These are phyloP conservation scores for Cladophialophora exuberans DNA, from an alignment of 2,329 filamentous ascomycete species.

Conservation along the genomic window DNA sequence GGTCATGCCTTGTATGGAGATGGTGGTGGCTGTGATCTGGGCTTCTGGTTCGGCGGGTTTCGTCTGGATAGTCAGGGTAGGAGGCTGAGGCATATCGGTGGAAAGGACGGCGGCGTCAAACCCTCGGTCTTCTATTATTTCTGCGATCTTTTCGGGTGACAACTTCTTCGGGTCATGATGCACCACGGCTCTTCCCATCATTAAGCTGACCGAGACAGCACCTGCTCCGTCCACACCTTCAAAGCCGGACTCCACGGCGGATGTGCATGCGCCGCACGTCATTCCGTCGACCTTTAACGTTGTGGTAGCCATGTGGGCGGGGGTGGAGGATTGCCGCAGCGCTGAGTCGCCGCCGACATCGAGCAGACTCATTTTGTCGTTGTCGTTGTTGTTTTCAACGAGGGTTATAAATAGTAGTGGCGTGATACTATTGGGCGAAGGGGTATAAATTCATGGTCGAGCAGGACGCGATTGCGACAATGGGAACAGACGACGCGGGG, in stretches of 20 bases:
- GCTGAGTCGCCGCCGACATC: slow-evolving; percentile 1
- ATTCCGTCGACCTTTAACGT: slow-evolving; percentile 88
- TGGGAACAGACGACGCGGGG: neutral
- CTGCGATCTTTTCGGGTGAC: slow-evolving; percentile 73
- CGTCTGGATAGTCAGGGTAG: slow-evolving; percentile 2
- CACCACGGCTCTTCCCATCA: slow-evolving; percentile 94
- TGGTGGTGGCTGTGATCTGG: slow-evolving; percentile 66
- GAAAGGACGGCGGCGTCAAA: slow-evolving; percentile 91
- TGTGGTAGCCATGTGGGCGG: slow-evolving; percentile 79
- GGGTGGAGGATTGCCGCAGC: slow-evolving; percentile 27
- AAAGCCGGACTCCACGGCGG: slow-evolving; percentile 91
- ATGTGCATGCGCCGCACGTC: slow-evolving; percentile 89
- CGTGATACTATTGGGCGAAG: neutral
- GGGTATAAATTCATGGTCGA: slow-evolving; percentile 5
- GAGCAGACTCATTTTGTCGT: slow-evolving; percentile 9
- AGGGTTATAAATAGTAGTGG: neutral
- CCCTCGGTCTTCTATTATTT: slow-evolving; percentile 87
- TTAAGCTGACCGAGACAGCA: slow-evolving; percentile 86
- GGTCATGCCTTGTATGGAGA: slow-evolving; percentile 86
- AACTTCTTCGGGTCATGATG: slow-evolving; percentile 81
- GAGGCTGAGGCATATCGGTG: slow-evolving; percentile 66
- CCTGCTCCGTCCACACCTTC: slow-evolving; percentile 78
- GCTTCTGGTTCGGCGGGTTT: slow-evolving; percentile 22
- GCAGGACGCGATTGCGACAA: neutral
- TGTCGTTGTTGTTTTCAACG: no score